Evolutionary conservation across 2,329 filamentous ascomycete genomes (phyloP).

Genomic region (Clathrospora elynae): DNA sequence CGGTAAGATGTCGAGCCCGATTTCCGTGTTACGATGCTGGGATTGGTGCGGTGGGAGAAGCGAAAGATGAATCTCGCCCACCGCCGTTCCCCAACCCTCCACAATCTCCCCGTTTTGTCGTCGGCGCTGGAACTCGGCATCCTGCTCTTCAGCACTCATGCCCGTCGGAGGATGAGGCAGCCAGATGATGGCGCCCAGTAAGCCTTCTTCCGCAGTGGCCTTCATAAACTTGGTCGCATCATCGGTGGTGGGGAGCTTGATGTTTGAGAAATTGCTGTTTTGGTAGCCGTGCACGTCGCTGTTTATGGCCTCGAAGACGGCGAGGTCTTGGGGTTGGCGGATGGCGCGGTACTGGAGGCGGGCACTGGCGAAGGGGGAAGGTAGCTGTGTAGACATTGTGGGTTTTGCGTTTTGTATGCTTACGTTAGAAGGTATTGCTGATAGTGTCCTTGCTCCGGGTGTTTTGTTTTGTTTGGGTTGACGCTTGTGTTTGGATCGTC

Average conservation of each 20-base stretch:
- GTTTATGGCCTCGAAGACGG: constrained; percentile 32
- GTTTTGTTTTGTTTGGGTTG: too few relatives aligned
- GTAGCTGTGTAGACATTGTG: too few relatives aligned
- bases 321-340: constrained; percentile 24
- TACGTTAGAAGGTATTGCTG: too few relatives aligned
- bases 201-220: constrained; percentile 18
- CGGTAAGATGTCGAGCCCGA: constrained; percentile 49
- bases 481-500: too few relatives aligned
- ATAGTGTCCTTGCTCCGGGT: too few relatives aligned
- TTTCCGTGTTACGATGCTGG: constrained; percentile 52
- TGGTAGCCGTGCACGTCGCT: constrained; percentile 30
- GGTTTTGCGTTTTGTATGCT: too few relatives aligned
- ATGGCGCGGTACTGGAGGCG: constrained; percentile 36
- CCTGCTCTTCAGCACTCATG: not conserved
- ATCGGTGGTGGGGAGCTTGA: constrained; percentile 18
- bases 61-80: constrained; percentile 25
- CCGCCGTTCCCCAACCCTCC: constrained; percentile 6
- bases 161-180: constrained; percentile 1
- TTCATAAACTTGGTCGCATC: constrained; percentile 27
- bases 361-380: constrained; percentile 28
- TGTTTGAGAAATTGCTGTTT: constrained; percentile 35
- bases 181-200: constrained; percentile 36
- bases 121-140: not conserved
- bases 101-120: not conserved
- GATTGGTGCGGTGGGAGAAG: not conserved